A percentile compares a stretch with the other conserved stretches of the same genome.
These are phyloP conservation scores for Calonectria leucothoes DNA, from an alignment of 2,329 filamentous ascomycete genomes.

Conservation along the genomic window DNA sequence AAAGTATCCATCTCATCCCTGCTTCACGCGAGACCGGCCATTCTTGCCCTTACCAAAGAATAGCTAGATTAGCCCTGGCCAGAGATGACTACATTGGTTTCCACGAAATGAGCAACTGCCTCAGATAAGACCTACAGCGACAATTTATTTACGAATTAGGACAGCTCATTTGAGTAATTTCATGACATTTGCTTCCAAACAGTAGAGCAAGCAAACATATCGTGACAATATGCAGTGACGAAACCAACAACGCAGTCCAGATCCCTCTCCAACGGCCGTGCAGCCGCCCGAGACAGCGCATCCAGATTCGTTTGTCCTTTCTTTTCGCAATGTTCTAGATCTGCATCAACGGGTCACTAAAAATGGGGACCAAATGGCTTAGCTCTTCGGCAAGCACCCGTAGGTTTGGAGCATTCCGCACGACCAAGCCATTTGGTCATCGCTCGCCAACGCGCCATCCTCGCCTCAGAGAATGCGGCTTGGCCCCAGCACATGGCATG, in stretches of 20 bases:
- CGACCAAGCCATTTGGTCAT: neutral
- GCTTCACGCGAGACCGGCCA: neutral
- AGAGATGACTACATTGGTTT: too few species aligned
- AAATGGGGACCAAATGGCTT: neutral
- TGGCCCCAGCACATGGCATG: neutral
- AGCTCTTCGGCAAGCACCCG: neutral
- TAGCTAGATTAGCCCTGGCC: too few species aligned
- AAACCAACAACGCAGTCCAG: neutral
- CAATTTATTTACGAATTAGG: neutral
- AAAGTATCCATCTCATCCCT: too few species aligned
- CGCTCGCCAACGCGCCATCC: neutral
- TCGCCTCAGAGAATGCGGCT: neutral
- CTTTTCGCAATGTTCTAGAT: neutral
- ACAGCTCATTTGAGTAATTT: neutral
- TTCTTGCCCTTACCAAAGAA: neutral
- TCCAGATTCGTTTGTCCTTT: too few species aligned
- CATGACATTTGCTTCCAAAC: neutral
- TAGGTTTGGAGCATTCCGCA: neutral
- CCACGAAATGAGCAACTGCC: neutral
- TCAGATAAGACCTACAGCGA: neutral
- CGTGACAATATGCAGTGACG: too few species aligned
- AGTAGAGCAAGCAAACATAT: neutral
- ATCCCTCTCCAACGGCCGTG: neutral
- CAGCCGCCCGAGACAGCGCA: neutral
- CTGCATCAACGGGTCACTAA: neutral